A percentile compares a stretch with the other conserved stretches of the same genome.
Conservation (phyloP, 768 basidiomycete species). For the Collybiopsis confluens region DNA sequence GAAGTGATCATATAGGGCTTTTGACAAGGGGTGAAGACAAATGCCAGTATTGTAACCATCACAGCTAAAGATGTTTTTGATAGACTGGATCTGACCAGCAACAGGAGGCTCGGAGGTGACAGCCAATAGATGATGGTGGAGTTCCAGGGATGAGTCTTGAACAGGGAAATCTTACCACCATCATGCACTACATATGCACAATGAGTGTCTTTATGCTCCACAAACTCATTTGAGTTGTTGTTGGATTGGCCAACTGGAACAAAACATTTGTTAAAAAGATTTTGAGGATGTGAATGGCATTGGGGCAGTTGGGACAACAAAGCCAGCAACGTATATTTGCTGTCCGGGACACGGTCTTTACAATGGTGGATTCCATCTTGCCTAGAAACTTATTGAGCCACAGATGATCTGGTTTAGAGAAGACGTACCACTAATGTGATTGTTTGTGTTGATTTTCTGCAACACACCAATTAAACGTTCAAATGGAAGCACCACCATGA, state of each 20-base stretch:
- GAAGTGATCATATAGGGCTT: slow-evolving; percentile 1
- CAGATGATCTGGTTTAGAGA: slow-evolving; percentile 21
- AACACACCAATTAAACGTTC: slow-evolving; percentile 32
- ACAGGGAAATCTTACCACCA: neutral
- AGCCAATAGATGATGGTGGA: too few species aligned
- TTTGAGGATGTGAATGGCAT: neutral
- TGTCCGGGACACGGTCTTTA: neutral
- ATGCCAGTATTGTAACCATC: neutral
- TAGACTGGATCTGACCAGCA: neutral
- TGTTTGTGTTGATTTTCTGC: slow-evolving; percentile 25
- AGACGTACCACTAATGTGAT: too few species aligned
- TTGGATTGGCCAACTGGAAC: neutral
- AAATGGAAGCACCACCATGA: slow-evolving; percentile 36
- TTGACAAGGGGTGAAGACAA: neutral
- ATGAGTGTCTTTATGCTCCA: neutral
- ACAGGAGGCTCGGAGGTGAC: neutral
- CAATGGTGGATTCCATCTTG: neutral
- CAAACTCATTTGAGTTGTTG: neutral
- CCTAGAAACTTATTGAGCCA: too few species aligned
- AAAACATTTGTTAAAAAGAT: slow-evolving; percentile 2
- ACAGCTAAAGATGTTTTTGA: neutral
- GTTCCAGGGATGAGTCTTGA: neutral
- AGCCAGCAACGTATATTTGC: slow-evolving; percentile 1
- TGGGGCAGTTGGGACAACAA: neutral
- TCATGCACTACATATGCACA: neutral